Conservation (phyloP, 495 filamentous ascomycete species). For the Trichoderma gamsii region DNA sequence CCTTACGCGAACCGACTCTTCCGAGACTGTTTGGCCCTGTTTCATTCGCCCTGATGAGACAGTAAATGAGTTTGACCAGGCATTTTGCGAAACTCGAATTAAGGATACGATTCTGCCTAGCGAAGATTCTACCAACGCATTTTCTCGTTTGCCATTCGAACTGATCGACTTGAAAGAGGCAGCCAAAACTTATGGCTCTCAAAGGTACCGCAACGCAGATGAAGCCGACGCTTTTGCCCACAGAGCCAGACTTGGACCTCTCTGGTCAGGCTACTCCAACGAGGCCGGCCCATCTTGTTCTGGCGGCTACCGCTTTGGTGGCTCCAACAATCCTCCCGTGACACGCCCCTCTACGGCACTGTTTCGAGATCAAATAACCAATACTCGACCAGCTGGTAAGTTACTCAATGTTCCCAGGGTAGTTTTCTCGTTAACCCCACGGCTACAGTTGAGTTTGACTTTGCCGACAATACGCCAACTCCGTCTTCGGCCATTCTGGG, state of each 20-base stretch:
- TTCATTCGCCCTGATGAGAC: neutral
- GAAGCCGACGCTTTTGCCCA: neutral
- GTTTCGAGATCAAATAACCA: neutral
- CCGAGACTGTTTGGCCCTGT: neutral
- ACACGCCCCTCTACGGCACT: neutral
- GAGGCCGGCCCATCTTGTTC: neutral
- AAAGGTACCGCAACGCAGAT: neutral
- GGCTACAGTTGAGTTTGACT: neutral
- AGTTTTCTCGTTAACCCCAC: neutral
- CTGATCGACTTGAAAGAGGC: constrained; percentile 13
- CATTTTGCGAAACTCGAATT: neutral
- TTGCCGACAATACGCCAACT: neutral
- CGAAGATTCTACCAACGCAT: constrained; percentile 3
- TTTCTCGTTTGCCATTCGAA: constrained; percentile 12
- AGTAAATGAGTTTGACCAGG: constrained; percentile 1
- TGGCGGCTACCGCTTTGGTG: neutral
- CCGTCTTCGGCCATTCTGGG: neutral
- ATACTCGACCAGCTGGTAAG: neutral
- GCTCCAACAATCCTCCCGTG: neutral
- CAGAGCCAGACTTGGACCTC: neutral
- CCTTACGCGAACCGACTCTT: neutral
- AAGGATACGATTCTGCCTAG: neutral
- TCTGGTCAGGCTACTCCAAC: neutral
- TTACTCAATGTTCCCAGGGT: neutral
- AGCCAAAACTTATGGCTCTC: neutral